A percentile compares a stretch with the other conserved stretches of the same genome.
Evolutionary conservation across 2,329 filamentous ascomycete species (phyloP).

Genomic region (Sclerotinia minor): DNA sequence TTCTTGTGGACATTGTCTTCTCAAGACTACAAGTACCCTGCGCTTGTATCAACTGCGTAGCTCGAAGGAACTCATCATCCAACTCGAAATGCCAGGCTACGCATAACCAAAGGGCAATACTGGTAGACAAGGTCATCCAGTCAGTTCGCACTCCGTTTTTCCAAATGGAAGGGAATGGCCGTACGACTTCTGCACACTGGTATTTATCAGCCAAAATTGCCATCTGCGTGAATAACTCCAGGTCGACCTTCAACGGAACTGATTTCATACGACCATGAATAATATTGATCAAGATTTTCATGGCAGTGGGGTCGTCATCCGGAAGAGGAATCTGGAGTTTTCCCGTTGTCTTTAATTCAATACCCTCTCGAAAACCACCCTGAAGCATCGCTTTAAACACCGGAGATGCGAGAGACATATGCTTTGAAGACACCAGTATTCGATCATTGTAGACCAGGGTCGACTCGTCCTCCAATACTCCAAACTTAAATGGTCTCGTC

Average conservation of each 20-base stretch:
- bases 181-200: background rate
- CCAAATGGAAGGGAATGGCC: background rate
- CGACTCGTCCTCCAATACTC: background rate
- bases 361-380: background rate
- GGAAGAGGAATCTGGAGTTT: background rate
- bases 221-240: background rate
- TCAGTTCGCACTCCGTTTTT: background rate
- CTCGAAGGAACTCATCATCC: background rate
- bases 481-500: background rate
- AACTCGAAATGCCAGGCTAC: constrained; percentile 9
- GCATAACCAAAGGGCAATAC: background rate
- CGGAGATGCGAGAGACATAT: constrained; percentile 15
- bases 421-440: constrained; percentile 12
- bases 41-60: background rate
- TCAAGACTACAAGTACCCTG: background rate
- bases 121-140: no score
- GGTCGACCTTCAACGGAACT: background rate
- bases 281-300: background rate
- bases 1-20: background rate
- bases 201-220: constrained; percentile 15
- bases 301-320: background rate
- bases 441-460: background rate
- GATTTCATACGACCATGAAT: background rate
- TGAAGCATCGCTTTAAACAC: constrained; percentile 17
- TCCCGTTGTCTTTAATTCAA: background rate